Evolutionary conservation across 2,329 filamentous ascomycete genomes (phyloP).

Genomic region (Diaporthe australafricana): DNA sequence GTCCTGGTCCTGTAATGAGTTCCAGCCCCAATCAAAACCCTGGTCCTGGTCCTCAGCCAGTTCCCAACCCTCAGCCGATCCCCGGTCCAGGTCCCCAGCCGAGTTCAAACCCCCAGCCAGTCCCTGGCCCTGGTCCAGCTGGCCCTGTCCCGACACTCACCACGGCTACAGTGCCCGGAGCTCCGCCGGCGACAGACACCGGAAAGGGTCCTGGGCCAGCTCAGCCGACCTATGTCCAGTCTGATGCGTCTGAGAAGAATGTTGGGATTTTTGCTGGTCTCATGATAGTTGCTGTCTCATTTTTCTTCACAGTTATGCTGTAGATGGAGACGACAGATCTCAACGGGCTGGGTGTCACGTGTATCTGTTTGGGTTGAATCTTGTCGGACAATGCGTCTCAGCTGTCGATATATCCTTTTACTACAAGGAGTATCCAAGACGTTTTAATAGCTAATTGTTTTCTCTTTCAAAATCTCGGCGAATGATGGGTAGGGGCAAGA

Average conservation of each 20-base stretch:
- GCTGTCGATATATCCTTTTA: too few species aligned
- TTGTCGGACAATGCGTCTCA: background rate
- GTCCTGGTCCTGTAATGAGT: too few species aligned
- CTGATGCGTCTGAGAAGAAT: constrained; percentile 3
- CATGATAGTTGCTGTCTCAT: background rate
- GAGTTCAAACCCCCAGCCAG: background rate
- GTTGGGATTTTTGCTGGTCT: background rate
- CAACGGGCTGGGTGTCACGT: too few species aligned
- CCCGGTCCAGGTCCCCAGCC: too few species aligned
- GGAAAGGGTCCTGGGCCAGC: background rate
- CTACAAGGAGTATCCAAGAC: too few species aligned
- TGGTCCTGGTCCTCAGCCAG: background rate
- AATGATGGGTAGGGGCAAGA: too few species aligned
- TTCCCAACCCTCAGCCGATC: too few species aligned
- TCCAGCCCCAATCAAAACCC: background rate
- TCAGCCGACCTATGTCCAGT: constrained; percentile 5
- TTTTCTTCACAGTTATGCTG: background rate
- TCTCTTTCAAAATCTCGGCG: too few species aligned
- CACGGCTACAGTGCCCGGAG: background rate
- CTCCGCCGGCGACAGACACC: background rate
- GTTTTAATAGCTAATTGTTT: too few species aligned
- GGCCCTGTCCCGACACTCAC: background rate
- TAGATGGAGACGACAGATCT: background rate
- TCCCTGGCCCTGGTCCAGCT: background rate
- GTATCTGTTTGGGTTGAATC: background rate